Percentiles rank a stretch among this genome's conserved stretches.
Evolutionary conservation across 129 eudicot genomes (phyloP).

Genomic region (Artemisia annua): DNA sequence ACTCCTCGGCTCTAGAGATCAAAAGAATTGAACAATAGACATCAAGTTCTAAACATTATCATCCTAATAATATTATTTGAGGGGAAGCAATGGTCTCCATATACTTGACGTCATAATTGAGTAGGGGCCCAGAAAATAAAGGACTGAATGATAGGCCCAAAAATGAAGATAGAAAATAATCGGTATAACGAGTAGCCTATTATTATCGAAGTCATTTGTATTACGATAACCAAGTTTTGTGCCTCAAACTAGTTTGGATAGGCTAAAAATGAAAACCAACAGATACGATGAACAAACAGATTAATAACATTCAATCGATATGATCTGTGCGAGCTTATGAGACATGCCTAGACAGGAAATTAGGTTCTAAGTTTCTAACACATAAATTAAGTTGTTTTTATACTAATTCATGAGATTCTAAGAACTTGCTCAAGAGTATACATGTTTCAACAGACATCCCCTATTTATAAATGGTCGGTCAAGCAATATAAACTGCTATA

Average conservation of each 20-base stretch:
- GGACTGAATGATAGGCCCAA: background rate
- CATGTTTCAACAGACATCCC: too few relatives aligned
- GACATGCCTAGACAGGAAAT: background rate
- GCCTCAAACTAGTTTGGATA: background rate
- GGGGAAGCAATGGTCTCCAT: background rate
- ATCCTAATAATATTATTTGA: background rate
- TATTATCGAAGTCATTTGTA: background rate
- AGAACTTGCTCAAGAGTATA: too few relatives aligned
- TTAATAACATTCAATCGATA: background rate
- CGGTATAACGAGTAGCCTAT: background rate
- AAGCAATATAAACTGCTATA: too few relatives aligned
- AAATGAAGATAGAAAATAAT: background rate
- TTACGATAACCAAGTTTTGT: background rate
- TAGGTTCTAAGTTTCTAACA: background rate
- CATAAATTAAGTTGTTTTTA: too few relatives aligned
- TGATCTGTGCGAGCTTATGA: background rate
- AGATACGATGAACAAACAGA: background rate
- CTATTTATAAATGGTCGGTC: too few relatives aligned
- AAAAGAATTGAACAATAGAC: conserved; percentile 14
- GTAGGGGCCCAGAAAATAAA: background rate
- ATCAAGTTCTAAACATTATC: background rate
- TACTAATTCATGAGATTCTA: too few relatives aligned
- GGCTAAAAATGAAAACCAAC: background rate
- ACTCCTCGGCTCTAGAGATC: conserved; percentile 87
- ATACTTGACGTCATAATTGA: background rate